Evolutionary conservation across 768 basidiomycete genomes (phyloP).

Genomic region (Psilocybe sp.): DNA sequence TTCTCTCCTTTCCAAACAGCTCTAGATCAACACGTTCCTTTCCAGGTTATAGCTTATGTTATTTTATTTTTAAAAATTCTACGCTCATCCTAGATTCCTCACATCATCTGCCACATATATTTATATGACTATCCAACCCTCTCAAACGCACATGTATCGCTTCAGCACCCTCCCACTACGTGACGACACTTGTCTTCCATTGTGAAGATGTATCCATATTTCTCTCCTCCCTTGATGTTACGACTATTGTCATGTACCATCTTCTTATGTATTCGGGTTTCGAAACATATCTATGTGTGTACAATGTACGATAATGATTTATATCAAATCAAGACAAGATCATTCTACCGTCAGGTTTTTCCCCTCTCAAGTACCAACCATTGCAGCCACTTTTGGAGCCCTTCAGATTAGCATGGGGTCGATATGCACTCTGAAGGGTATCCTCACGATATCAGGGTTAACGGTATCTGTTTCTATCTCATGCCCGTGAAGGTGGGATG

Average conservation of each 20-base stretch:
- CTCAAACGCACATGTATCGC: conserved; percentile 1
- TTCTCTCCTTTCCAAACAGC: conserved; percentile 61
- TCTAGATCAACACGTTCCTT: conserved; percentile 16
- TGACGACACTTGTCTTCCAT: neutral
- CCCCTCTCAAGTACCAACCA: too few species aligned
- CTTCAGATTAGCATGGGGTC: too few species aligned
- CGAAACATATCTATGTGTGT: too few species aligned
- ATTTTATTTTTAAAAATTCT: conserved; percentile 5
- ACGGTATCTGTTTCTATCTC: too few species aligned
- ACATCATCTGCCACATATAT: neutral
- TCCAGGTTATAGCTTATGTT: conserved; percentile 8
- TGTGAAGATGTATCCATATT: conserved; percentile 11
- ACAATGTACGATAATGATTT: too few species aligned
- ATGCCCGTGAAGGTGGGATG: too few species aligned
- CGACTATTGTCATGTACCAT: neutral
- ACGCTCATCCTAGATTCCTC: conserved; percentile 5
- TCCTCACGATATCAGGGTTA: too few species aligned
- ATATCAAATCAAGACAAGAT: too few species aligned
- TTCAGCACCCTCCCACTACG: neutral
- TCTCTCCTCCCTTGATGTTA: neutral
- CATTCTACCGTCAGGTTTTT: too few species aligned
- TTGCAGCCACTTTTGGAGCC: too few species aligned
- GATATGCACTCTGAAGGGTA: too few species aligned
- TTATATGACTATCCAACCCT: conserved; percentile 1
- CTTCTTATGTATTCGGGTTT: neutral